Base-by-base conservation (phyloP, 2,329 filamentous ascomycete species). In the Penicillium frequentans region DNA sequence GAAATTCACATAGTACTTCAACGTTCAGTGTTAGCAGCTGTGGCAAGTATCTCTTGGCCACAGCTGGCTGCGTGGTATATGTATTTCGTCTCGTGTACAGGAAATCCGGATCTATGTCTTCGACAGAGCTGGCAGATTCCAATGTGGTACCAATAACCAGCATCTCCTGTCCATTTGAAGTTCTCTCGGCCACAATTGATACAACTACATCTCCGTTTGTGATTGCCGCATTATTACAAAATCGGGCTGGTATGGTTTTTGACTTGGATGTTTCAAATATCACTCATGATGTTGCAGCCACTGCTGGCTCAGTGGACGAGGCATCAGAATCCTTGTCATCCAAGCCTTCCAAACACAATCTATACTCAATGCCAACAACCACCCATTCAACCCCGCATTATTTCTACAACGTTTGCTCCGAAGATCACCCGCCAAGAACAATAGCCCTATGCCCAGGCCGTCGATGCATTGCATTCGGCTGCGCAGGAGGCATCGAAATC, bases 381-480 rank as follows among this genome's bases (percentile, higher is more conserved):
- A 35, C 63, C 67, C 52, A 71, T 62, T 35, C 68, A 52, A 56
- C 79, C 51, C 64, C 80, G 55, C 62, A 70, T 70, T 77, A 74
- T 64, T 82, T 80, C 65, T 76, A 79, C 42, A 77, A 83, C 58
- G 66, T 89, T 42, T 87, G 86, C 65, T 84, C 81, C 2, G 73
- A 81, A 37, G 82, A 88, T 52, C 85, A 88, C 60, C 83, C 83
- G 16, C 86, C 87, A 13, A 81, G 83, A n/a, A 87, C 84, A 39
- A 81, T 89, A 10, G 83, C 86, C 0, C 82, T 89, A 33, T 88
- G 84, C 62, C 86, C 86, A n/a, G 83, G 86, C 56, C 79, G 84
- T 46, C 80, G 81, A 50, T 88, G 85, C 62, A 83, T 88, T 33
- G 86, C 85, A 9, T 89, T 88, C 73, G 86, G 86, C 14, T 87